Percentiles rank a stretch among this genome's conserved stretches.
Conservation (phyloP, 2,329 filamentous ascomycete species). For the Ambrosiella xylebori region DNA sequence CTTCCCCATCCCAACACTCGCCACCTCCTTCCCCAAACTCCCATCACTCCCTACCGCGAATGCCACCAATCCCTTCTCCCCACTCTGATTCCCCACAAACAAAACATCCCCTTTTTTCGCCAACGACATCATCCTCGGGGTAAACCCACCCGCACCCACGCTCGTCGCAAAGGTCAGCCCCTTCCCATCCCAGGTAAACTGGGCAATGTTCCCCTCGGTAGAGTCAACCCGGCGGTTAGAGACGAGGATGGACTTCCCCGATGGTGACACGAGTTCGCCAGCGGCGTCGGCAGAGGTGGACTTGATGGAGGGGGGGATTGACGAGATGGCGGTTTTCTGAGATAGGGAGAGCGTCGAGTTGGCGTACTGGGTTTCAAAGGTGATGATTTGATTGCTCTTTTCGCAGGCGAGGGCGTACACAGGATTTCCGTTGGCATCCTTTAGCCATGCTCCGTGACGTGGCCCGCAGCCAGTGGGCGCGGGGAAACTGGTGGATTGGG, state of each 20-base stretch:
- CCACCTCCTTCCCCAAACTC: constrained; percentile 15
- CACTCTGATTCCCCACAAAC: constrained; percentile 32
- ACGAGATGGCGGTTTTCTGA: background rate
- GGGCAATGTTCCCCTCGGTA: constrained; percentile 29
- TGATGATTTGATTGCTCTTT: constrained; percentile 12
- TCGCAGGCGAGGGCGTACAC: constrained; percentile 15
- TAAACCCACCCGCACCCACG: constrained; percentile 21
- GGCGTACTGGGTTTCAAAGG: constrained; percentile 21
- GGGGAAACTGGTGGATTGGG: constrained; percentile 20
- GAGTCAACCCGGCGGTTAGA: constrained; percentile 33
- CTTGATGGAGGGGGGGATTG: background rate
- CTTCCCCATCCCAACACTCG: constrained; percentile 5
- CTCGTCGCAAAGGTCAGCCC: constrained; percentile 21
- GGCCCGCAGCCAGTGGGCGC: constrained; percentile 27
- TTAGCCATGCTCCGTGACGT: constrained; percentile 24
- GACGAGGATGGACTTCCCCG: constrained; percentile 30
- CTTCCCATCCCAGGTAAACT: constrained; percentile 23
- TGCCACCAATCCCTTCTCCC: constrained; percentile 24
- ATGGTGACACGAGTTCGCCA: constrained; percentile 28
- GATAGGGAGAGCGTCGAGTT: constrained; percentile 6
- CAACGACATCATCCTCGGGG: constrained; percentile 29
- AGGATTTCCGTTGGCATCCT: background rate
- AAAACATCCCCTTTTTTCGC: constrained; percentile 18
- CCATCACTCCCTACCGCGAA: constrained; percentile 21
- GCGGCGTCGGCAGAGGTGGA: constrained; percentile 21